phyloP scores from a whole-genome alignment of 1,139 yeast genomes.

The Eremothecium coryli region DNA sequence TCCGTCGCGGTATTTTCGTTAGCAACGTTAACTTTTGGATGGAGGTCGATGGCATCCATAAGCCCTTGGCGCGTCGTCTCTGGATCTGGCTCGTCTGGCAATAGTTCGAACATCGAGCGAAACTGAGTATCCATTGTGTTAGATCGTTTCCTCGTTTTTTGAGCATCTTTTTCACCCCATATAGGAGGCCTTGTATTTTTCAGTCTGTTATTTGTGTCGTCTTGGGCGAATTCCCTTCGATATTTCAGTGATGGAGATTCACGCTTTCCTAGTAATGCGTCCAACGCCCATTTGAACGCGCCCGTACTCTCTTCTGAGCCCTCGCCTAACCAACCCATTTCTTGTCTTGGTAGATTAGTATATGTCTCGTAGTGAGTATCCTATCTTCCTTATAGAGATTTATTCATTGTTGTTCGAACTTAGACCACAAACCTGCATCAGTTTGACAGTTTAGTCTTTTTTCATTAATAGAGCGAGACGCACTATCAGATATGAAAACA shows the following conservation, averaged over 20 bases:
- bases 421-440: no score
- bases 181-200: slow-evolving; percentile 3
- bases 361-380: no score
- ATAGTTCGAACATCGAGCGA: slow-evolving; percentile 21
- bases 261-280: slow-evolving; percentile 25
- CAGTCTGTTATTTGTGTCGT: slow-evolving; percentile 19
- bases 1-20: slow-evolving; percentile 9
- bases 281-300: slow-evolving; percentile 27
- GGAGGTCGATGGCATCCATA: slow-evolving; percentile 13
- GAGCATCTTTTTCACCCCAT: background rate
- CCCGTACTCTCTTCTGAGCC: slow-evolving; percentile 14
- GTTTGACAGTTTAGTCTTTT: no score
- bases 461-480: no score
- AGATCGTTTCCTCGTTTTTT: slow-evolving; percentile 14
- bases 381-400: no score
- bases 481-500: no score
- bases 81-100: slow-evolving; percentile 14
- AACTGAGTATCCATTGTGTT: slow-evolving; percentile 20
- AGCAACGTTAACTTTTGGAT: slow-evolving; percentile 3
- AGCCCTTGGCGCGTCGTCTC: slow-evolving; percentile 9
- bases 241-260: slow-evolving; percentile 26
- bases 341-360: background rate
- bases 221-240: slow-evolving; percentile 19
- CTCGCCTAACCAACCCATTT: slow-evolving; percentile 2
- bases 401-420: no score